phyloP scores from a whole-genome alignment of 768 basidiomycete species.

The Phlebiopsis flavidoalba region DNA sequence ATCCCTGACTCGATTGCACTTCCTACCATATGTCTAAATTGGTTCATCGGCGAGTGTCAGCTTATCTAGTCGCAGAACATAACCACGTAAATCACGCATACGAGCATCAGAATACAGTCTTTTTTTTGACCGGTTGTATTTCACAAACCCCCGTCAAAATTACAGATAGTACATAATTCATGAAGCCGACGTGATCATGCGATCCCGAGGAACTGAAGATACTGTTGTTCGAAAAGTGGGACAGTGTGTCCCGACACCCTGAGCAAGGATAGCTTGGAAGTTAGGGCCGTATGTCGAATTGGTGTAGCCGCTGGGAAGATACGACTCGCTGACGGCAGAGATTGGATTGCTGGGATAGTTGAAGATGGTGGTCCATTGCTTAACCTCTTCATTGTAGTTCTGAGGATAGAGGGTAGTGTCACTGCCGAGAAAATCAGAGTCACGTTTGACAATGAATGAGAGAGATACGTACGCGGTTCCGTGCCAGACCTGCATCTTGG shows the following conservation, averaged over 20 bases:
- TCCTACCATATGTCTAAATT: too few species aligned
- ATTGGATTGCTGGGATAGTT: conserved; percentile 37
- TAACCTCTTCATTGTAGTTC: conserved; percentile 47
- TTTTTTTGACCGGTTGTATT: too few species aligned
- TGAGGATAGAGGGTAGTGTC: conserved; percentile 46
- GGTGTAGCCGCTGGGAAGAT: conserved; percentile 44
- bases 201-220: conserved; percentile 45
- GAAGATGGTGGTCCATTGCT: conserved; percentile 55
- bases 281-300: conserved; percentile 43
- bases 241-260: conserved; percentile 47
- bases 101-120: too few species aligned
- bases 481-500: conserved; percentile 52
- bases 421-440: conserved; percentile 18
- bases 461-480: conserved; percentile 34
- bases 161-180: too few species aligned
- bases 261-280: conserved; percentile 45
- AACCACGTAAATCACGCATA: too few species aligned
- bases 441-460: not conserved
- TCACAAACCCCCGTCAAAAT: too few species aligned
- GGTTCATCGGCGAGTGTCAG: too few species aligned
- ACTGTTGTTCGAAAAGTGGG: conserved; percentile 42
- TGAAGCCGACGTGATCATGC: conserved; percentile 13
- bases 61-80: too few species aligned
- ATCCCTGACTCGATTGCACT: too few species aligned
- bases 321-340: conserved; percentile 28